Percentiles rank a stretch among this genome's conserved stretches.
Conservation (phyloP, 495 filamentous ascomycete genomes). For the Aspergillus panamensis region DNA sequence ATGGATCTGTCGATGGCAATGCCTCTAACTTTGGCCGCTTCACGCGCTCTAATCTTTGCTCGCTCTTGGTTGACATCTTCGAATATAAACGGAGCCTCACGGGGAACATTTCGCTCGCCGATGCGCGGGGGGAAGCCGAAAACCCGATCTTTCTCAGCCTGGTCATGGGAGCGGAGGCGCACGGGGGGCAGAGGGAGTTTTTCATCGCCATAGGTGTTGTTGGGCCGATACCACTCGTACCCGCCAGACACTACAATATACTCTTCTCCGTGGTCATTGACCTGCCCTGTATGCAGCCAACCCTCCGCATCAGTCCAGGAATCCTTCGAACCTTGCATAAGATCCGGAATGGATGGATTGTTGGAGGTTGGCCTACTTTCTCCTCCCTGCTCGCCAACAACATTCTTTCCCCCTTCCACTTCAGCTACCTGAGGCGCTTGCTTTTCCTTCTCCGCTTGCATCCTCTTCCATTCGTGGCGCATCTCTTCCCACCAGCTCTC, state of each 20-base stretch:
- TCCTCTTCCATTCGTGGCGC: conserved; percentile 19
- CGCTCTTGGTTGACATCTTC: conserved; percentile 23
- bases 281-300: conserved; percentile 35
- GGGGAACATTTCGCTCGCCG: conserved; percentile 39
- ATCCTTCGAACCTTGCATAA: conserved; percentile 8
- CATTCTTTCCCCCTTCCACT: background rate
- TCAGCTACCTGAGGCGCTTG: background rate
- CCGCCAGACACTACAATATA: conserved; percentile 23
- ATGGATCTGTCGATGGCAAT: conserved; percentile 18
- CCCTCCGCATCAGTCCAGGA: conserved; percentile 28
- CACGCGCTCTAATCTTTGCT: conserved; percentile 21
- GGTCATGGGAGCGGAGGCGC: conserved; percentile 27
- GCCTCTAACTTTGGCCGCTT: conserved; percentile 19
- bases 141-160: conserved; percentile 30
- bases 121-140: conserved; percentile 41
- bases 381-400: background rate
- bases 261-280: conserved; percentile 37
- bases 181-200: conserved; percentile 33
- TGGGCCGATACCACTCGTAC: conserved; percentile 28
- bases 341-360: conserved; percentile 19
- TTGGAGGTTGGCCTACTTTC: conserved; percentile 19
- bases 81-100: conserved; percentile 13
- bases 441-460: conserved; percentile 4
- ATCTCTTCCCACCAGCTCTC: conserved; percentile 22
- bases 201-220: conserved; percentile 31